These are phyloP conservation scores for Phyllosticta citriasiana DNA, from an alignment of 2,329 filamentous ascomycete genomes.

Conservation along the genomic window DNA sequence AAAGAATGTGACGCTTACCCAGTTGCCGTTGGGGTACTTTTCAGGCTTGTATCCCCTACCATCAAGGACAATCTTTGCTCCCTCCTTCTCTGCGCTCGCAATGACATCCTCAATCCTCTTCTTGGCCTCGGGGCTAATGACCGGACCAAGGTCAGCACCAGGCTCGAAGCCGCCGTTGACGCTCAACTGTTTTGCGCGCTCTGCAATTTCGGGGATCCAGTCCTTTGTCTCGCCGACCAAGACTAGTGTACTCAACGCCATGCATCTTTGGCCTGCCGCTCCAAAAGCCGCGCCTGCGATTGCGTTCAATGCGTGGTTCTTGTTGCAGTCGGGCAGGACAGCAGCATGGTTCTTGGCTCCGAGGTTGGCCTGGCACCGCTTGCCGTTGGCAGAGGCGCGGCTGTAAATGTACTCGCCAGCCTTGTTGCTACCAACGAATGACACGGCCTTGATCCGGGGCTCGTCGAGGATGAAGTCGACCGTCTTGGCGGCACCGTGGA, in stretches of 20 bases:
- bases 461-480: conserved; percentile 83
- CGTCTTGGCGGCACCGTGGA: conserved; percentile 70
- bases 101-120: conserved; percentile 69
- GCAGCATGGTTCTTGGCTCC: conserved; percentile 85
- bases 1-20: conserved; percentile 34
- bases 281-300: conserved; percentile 78
- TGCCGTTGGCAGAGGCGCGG: conserved; percentile 71
- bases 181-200: conserved; percentile 60
- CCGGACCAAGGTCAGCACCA: conserved; percentile 69
- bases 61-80: conserved; percentile 73
- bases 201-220: conserved; percentile 69
- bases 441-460: conserved; percentile 75
- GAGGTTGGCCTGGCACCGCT: conserved; percentile 79
- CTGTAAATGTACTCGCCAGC: conserved; percentile 79
- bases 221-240: conserved; percentile 77
- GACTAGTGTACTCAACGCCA: conserved; percentile 75
- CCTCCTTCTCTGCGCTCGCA: conserved; percentile 66
- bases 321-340: conserved; percentile 77
- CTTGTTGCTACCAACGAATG: conserved; percentile 80
- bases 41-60: conserved; percentile 63
- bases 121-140: conserved; percentile 72
- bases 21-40: conserved; percentile 81
- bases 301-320: conserved; percentile 79
- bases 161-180: conserved; percentile 76
- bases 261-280: conserved; percentile 75